These are phyloP conservation scores for Dactylonectria estremocensis DNA, from an alignment of 2,329 filamentous ascomycete species.

Conservation along the genomic window DNA sequence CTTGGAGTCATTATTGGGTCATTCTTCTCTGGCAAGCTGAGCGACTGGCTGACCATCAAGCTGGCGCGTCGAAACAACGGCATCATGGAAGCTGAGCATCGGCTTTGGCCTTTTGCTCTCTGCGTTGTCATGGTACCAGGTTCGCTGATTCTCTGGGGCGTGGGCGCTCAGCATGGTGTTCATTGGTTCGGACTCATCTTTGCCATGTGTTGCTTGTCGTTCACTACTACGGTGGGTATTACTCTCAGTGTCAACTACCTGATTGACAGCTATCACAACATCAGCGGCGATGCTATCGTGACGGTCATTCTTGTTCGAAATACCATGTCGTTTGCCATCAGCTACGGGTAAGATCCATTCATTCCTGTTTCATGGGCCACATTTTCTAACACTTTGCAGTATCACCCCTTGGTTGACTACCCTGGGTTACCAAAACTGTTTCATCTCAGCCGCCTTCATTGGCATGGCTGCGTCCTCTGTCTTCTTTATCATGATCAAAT, in stretches of 20 bases:
- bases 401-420: conserved; percentile 62
- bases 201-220: conserved; percentile 56
- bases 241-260: conserved; percentile 58
- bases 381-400: conserved; percentile 50
- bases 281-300: conserved; percentile 57
- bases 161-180: conserved; percentile 54
- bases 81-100: conserved; percentile 59
- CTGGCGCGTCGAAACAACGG: conserved; percentile 58
- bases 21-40: conserved; percentile 51
- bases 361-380: accelerated
- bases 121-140: conserved; percentile 50
- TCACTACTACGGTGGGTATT: conserved; percentile 54
- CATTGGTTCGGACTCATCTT: conserved; percentile 61
- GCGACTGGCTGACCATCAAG: conserved; percentile 57
- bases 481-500: conserved; percentile 64
- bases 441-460: conserved; percentile 59
- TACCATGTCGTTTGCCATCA: conserved; percentile 55
- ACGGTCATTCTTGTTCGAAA: conserved; percentile 58
- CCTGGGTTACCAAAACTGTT: conserved; percentile 61
- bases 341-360: conserved; percentile 45
- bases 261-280: conserved; percentile 59
- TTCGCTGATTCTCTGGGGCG: conserved; percentile 53
- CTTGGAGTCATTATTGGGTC: conserved; percentile 53
- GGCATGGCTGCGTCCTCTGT: conserved; percentile 57
- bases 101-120: conserved; percentile 57